Evolutionary conservation across 2,329 filamentous ascomycete species (phyloP).

Genomic region (Colletotrichum musicola): DNA sequence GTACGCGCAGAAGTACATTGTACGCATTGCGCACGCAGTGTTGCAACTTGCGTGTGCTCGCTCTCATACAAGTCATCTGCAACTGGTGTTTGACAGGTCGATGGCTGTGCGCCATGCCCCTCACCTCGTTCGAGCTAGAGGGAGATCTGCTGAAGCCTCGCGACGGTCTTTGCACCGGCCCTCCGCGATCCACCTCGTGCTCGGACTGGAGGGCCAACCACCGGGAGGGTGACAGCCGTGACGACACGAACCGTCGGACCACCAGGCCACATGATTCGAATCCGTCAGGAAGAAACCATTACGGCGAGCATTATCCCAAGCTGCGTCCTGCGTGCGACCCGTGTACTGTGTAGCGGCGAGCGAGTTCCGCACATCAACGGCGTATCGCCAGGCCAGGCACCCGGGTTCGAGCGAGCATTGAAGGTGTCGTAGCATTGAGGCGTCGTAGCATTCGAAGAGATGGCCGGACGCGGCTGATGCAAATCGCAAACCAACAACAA

Average conservation of each 20-base stretch:
- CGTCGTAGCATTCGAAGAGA: constrained; percentile 13
- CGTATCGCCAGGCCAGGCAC: constrained; percentile 27
- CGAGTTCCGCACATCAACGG: not conserved
- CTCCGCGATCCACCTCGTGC: constrained; percentile 31
- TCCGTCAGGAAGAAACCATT: constrained; percentile 32
- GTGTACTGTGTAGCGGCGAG: not conserved
- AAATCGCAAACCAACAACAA: constrained; percentile 21
- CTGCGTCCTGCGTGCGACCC: constrained; percentile 13
- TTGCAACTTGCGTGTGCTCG: constrained; percentile 27
- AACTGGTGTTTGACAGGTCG: constrained; percentile 33
- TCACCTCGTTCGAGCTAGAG: constrained; percentile 26
- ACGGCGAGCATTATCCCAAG: constrained; percentile 24
- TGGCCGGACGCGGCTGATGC: constrained; percentile 8
- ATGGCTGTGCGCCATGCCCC: constrained; percentile 33
- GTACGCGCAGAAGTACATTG: not conserved
- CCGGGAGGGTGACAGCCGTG: constrained; percentile 26
- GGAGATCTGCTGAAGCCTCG: constrained; percentile 35
- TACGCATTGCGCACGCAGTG: not conserved
- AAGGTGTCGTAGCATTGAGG: not conserved
- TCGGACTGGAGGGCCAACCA: constrained; percentile 30
- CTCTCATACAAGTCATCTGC: constrained; percentile 20
- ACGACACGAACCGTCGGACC: constrained; percentile 24
- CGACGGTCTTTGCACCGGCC: constrained; percentile 26
- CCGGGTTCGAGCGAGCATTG: constrained; percentile 15
- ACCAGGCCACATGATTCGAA: constrained; percentile 35